Evolutionary conservation across 2,329 filamentous ascomycete genomes (phyloP).

Genomic region (Coniochaeta sp.): DNA sequence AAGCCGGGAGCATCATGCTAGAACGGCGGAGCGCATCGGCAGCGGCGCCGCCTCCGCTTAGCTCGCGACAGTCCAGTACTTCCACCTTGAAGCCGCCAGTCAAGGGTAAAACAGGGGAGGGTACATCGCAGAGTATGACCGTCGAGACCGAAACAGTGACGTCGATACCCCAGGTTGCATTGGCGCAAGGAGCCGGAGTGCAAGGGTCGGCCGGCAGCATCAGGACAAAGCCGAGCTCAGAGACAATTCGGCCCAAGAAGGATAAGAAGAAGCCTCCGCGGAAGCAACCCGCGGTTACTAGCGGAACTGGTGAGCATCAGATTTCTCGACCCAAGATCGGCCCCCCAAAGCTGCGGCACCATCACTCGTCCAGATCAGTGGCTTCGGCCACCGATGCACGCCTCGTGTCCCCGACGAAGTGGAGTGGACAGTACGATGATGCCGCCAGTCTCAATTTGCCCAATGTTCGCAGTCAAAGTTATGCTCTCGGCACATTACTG

Average conservation of each 20-base stretch:
- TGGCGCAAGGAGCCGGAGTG: constrained; percentile 58
- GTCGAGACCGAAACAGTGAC: constrained; percentile 95
- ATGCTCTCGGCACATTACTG: constrained; percentile 35
- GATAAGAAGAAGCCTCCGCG: constrained; percentile 76
- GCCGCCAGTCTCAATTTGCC: constrained; percentile 16
- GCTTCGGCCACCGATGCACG: constrained; percentile 20
- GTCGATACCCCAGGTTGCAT: constrained; percentile 76
- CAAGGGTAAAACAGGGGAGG: constrained; percentile 65
- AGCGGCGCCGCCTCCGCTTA: constrained; percentile 43
- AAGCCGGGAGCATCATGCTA: constrained; percentile 48
- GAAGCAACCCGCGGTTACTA: constrained; percentile 65
- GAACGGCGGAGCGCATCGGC: constrained; percentile 35
- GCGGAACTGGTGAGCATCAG: constrained; percentile 61
- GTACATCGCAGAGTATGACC: constrained; percentile 84
- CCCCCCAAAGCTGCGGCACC: constrained; percentile 26
- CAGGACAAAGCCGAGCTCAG: constrained; percentile 81
- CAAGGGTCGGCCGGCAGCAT: constrained; percentile 65
- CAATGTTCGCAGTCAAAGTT: constrained; percentile 18
- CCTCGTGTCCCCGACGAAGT: constrained; percentile 26
- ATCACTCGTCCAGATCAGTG: constrained; percentile 30
- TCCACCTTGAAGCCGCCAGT: constrained; percentile 53
- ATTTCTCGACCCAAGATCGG: constrained; percentile 18
- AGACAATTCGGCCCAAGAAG: constrained; percentile 91
- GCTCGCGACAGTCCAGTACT: constrained; percentile 58
- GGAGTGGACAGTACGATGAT: constrained; percentile 25